Conservation (phyloP, 768 basidiomycete genomes). For the Suillus hirtellus region DNA sequence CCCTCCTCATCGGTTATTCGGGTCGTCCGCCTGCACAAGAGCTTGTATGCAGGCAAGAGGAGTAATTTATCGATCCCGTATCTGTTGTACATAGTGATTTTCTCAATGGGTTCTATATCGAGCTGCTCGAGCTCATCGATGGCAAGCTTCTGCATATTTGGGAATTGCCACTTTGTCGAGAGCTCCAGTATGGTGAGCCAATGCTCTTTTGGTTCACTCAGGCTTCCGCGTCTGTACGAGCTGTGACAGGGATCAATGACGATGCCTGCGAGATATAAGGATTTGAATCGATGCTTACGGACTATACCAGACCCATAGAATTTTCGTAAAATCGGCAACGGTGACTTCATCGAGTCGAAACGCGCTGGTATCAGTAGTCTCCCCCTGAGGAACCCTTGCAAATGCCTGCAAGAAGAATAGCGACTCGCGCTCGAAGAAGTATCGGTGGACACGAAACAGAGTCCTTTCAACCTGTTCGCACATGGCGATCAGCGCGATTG, state of each 20-base stretch:
- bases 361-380: neutral
- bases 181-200: slow-evolving; percentile 60
- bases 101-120: slow-evolving; percentile 47
- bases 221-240: slow-evolving; percentile 50
- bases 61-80: slow-evolving; percentile 48
- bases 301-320: slow-evolving; percentile 60
- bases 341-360: slow-evolving; percentile 28
- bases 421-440: slow-evolving; percentile 36
- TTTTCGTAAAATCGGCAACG: slow-evolving; percentile 40
- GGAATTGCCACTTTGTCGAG: slow-evolving; percentile 55
- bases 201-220: slow-evolving; percentile 39
- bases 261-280: neutral
- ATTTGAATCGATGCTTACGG: slow-evolving; percentile 34
- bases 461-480: neutral
- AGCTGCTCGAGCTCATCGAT: slow-evolving; percentile 56
- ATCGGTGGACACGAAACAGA: neutral
- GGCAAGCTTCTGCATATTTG: slow-evolving; percentile 49
- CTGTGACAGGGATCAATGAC: slow-evolving; percentile 31
- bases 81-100: slow-evolving; percentile 56
- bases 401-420: slow-evolving; percentile 31
- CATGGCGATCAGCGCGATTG: neutral
- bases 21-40: slow-evolving; percentile 50
- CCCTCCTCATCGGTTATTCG: slow-evolving; percentile 58
- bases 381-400: slow-evolving; percentile 1
- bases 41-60: slow-evolving; percentile 40